A percentile compares a stretch with the other conserved stretches of the same genome.
These are phyloP conservation scores for Phytophthora cajani DNA, from an alignment of 352 stramenopile species.

Conservation along the genomic window DNA sequence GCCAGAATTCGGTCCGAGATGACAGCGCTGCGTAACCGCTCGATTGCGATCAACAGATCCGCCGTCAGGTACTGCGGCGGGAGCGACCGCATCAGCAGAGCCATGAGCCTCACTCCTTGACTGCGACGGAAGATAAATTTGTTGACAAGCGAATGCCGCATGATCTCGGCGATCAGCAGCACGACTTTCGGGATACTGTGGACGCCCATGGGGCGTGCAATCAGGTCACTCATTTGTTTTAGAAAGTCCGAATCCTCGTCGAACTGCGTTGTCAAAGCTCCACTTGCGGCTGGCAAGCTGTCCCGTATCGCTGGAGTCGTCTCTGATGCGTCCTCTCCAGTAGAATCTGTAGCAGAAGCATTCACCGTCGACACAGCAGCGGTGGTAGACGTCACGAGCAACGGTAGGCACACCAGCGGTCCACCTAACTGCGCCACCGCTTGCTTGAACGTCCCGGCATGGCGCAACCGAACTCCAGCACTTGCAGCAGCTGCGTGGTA, in stretches of 20 bases:
- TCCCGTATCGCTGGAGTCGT: conserved; percentile 6
- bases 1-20: conserved; percentile 80
- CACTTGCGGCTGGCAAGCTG: conserved; percentile 19
- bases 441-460: conserved; percentile 78
- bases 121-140: conserved; percentile 87
- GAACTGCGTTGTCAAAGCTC: conserved; percentile 61
- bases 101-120: conserved; percentile 76
- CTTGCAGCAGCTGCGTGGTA: conserved; percentile 66
- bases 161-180: conserved; percentile 81
- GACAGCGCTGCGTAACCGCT: conserved; percentile 75
- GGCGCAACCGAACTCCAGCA: conserved; percentile 61
- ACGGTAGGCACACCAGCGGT: conserved; percentile 66
- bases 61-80: conserved; percentile 70
- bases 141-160: conserved; percentile 87
- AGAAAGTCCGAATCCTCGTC: conserved; percentile 81
- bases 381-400: conserved; percentile 62
- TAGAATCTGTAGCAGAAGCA: conserved; percentile 16
- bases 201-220: conserved; percentile 73
- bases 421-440: conserved; percentile 70
- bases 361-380: conserved; percentile 39
- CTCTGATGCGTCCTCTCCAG: conserved; percentile 13
- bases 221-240: conserved; percentile 75
- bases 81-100: conserved; percentile 72
- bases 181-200: conserved; percentile 80
- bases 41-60: conserved; percentile 74